Conservation (phyloP, 371 early-diverging fungal genomes). For the Mucor racemosus region DNA sequence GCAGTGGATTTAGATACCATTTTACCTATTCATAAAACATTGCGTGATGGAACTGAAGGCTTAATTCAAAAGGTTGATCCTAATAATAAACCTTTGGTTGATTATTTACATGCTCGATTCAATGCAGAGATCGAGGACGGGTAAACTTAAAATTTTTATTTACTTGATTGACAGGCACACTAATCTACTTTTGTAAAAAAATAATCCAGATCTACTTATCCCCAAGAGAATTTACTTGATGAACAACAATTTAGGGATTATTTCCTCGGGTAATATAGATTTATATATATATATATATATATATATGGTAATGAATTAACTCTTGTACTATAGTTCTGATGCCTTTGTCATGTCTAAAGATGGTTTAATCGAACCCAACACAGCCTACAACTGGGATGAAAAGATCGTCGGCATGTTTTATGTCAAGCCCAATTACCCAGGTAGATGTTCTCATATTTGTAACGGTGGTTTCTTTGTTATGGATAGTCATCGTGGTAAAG, state of each 20-base stretch:
- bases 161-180: background rate
- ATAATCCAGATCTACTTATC: conserved; percentile 64
- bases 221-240: conserved; percentile 64
- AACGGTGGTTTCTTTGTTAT: conserved; percentile 80
- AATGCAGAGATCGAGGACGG: conserved; percentile 71
- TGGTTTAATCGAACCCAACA: conserved; percentile 27
- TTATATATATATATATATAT: no score
- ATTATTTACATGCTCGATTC: conserved; percentile 59
- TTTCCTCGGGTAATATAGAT: conserved; percentile 48
- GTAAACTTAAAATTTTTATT: conserved; percentile 14
- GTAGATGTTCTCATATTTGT: conserved; percentile 68
- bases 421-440: conserved; percentile 81
- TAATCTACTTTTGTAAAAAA: background rate
- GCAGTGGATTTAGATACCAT: conserved; percentile 32
- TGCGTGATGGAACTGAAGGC: conserved; percentile 37
- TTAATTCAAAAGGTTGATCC: conserved; percentile 39
- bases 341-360: conserved; percentile 58
- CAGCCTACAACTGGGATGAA: conserved; percentile 40
- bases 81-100: conserved; percentile 38
- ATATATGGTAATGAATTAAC: background rate
- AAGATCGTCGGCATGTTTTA: conserved; percentile 73
- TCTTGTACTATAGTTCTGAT: conserved; percentile 43
- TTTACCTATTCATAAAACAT: conserved; percentile 52
- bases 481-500: conserved; percentile 53
- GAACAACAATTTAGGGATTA: conserved; percentile 57